A percentile compares a stretch with the other conserved stretches of the same genome.
phyloP scores from a whole-genome alignment of 2,329 filamentous ascomycete species.

The Penicillium sp. region DNA sequence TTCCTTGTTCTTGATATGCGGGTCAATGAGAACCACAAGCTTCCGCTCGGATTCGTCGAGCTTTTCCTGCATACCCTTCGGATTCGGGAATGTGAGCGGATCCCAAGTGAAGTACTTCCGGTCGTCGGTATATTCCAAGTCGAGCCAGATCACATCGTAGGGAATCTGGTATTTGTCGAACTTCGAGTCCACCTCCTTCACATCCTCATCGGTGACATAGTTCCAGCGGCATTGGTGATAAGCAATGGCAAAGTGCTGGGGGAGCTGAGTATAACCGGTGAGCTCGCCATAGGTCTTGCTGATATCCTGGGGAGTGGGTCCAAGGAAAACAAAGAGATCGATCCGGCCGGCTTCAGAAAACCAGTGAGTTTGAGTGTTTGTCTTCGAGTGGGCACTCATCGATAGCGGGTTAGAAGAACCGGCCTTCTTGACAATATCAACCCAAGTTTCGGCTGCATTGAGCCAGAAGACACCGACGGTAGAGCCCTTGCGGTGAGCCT shows the following conservation, averaged over 20 bases:
- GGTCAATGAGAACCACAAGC: slow-evolving; percentile 91
- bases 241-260: slow-evolving; percentile 85
- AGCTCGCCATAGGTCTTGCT: slow-evolving; percentile 81
- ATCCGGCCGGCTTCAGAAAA: slow-evolving; percentile 87
- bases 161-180: slow-evolving; percentile 95
- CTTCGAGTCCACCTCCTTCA: slow-evolving; percentile 92
- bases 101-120: slow-evolving; percentile 99
- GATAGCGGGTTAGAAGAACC: slow-evolving; percentile 71
- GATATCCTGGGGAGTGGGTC: slow-evolving; percentile 79
- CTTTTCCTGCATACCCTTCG: slow-evolving; percentile 82
- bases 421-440: slow-evolving; percentile 85
- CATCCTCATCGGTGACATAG: slow-evolving; percentile 94
- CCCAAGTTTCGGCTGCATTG: slow-evolving; percentile 95
- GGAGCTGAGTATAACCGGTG: slow-evolving; percentile 86
- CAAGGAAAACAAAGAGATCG: slow-evolving; percentile 92
- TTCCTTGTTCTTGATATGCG: slow-evolving; percentile 91
- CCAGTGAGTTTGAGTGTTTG: slow-evolving; percentile 89
- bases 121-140: slow-evolving; percentile 95
- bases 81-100: slow-evolving; percentile 79
- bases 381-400: slow-evolving; percentile 67
- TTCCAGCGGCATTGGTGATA: slow-evolving; percentile 99
- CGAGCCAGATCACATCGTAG: slow-evolving; percentile 98
- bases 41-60: slow-evolving; percentile 83
- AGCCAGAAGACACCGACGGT: slow-evolving; percentile 97
- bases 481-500: slow-evolving; percentile 89